A percentile compares a stretch with the other conserved stretches of the same genome.
These are phyloP conservation scores for Cinnamomum chago DNA, from an alignment of 164 flowering plant genomes.

Conservation along the genomic window DNA sequence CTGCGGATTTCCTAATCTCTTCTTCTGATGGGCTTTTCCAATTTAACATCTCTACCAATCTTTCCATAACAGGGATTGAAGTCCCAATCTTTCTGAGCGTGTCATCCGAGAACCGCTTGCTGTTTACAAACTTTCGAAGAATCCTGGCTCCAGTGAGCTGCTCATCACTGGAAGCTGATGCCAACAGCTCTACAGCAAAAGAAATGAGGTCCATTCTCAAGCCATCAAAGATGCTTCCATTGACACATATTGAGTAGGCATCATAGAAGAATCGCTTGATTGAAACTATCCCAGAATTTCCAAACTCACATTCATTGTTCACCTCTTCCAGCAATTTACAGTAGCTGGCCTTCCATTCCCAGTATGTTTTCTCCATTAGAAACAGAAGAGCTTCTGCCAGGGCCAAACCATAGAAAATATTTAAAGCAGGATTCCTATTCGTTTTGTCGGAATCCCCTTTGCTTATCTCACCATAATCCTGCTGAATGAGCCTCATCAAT, in stretches of 20 bases:
- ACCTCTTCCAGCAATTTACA: slow-evolving; percentile 53
- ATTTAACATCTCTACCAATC: slow-evolving; percentile 86
- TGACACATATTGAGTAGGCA: slow-evolving; percentile 71
- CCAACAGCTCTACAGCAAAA: slow-evolving; percentile 72
- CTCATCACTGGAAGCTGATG: slow-evolving; percentile 67
- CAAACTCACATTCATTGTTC: slow-evolving; percentile 64
- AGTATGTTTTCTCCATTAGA: slow-evolving; percentile 76
- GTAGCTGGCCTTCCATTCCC: slow-evolving; percentile 72
- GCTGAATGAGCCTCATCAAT: slow-evolving; percentile 56
- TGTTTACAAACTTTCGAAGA: slow-evolving; percentile 42
- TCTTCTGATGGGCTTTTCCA: slow-evolving; percentile 84
- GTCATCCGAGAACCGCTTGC: slow-evolving; percentile 47
- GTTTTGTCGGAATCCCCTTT: slow-evolving; percentile 68
- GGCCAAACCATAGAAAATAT: slow-evolving; percentile 76
- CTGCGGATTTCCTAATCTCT: slow-evolving; percentile 74
- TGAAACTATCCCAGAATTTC: slow-evolving; percentile 57
- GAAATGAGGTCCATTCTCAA: slow-evolving; percentile 85
- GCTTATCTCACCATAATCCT: slow-evolving; percentile 53
- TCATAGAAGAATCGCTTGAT: slow-evolving; percentile 82
- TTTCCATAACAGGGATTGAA: slow-evolving; percentile 57
- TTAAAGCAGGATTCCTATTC: slow-evolving; percentile 65
- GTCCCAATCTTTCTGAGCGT: slow-evolving; percentile 81
- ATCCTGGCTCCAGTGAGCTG: slow-evolving; percentile 77
- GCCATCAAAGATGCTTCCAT: slow-evolving; percentile 93
- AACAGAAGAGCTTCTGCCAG: slow-evolving; percentile 81